Base-by-base conservation (phyloP, 1,284 basidiomycete genomes). In the Rhodotorula sp. region DNA sequence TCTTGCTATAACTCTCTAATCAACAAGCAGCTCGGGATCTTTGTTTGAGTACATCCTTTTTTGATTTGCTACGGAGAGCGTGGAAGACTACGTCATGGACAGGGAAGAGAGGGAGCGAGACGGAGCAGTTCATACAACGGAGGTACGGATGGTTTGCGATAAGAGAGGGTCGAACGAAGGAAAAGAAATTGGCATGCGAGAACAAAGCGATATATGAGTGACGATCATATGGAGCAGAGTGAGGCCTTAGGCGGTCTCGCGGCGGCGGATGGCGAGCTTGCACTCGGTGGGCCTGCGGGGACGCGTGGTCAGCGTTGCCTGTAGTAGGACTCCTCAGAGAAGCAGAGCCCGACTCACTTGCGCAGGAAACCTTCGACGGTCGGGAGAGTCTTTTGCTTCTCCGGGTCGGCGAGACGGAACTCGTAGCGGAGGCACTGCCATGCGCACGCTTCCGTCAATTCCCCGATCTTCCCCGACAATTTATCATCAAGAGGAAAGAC, bases 291-390 rank as follows among this genome's bases (percentile, higher is more conserved):
- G 67, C 64, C 71, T 71, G 62, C 65, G 34, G 34, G 18, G 59
- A 28, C 43, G 2, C 4, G 16, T 16, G n/a, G 62, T 45, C 38
- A 57, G 54, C 19, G 12, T 15, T 26, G n/a, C 45, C 15, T 2
- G 16, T 19, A 48, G 5, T 21, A 18, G 49, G 26, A 14, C 26
- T 19, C 23, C 19, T 5, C 56, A 52, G 26, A n/a, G 8, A 7
- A 16, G 58, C 8, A n/a, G 18, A 26, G 12, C 45, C 5, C 12
- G 19, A 49, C 54, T n/a, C 56, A 49, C 91, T 92, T 76, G 90
- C 64, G 84, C 74, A 92, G 81, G 83, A 92, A 92, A 2, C 90
- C 90, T 80, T 92, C 90, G 43, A 86, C 81, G 1, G 88, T 90
- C 47, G 85, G 83, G 66, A 92, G 47, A 23, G 81, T 31, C 87